Base-by-base conservation (phyloP, 225 moss, liverwort and hornwort species). In the Sphagnum tenellum region DNA sequence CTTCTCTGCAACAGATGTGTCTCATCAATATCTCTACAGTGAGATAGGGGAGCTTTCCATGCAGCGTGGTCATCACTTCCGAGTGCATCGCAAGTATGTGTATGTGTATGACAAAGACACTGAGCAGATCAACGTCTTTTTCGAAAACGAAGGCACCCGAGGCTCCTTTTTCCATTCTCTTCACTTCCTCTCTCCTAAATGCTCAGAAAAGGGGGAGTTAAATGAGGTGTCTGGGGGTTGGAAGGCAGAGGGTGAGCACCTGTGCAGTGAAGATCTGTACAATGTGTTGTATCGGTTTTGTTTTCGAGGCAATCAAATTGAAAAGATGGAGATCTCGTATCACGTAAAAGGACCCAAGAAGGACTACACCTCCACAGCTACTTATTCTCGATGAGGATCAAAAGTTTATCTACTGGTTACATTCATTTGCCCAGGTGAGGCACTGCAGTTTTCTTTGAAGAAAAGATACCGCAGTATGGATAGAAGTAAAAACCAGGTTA, bases 61-160 rank as follows among this genome's bases (percentile, higher is more conserved):
- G 64, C 48, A 45, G 13, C 10, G 44, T 6, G 64, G 71, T 48
- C 8, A 48, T 48, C 64, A 44, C 14, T 71, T 71, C 55, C 6
- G n/a, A 44, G 71, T 64, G 3, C 64, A 71, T 6, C 64, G 71
- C 47, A 71, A 71, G 11, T 71, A 71, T 65, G 71, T 71, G 0
- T 71, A 71, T 65, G 71, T 51, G 63, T 71, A 56, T 57, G 71
- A 71, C 55, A 49, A 48, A 9, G 4, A 44, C 48, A 48, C 64
- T 44, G 58, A 71, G 48, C 71, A 64, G 64, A 71, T 71, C 49
- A 58, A 71, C 11, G 71, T 71, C 46, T 71, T 71, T 58, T 71
- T 71, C 7, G 71, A 65, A 7, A 56, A 71, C 10, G 29, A 65
- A 59, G 71, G 71, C 11, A 58, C 56, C 12, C 55, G 64, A 11